Base-by-base conservation (phyloP, 2,329 filamentous ascomycete genomes). In the Pyricularia grisea region DNA sequence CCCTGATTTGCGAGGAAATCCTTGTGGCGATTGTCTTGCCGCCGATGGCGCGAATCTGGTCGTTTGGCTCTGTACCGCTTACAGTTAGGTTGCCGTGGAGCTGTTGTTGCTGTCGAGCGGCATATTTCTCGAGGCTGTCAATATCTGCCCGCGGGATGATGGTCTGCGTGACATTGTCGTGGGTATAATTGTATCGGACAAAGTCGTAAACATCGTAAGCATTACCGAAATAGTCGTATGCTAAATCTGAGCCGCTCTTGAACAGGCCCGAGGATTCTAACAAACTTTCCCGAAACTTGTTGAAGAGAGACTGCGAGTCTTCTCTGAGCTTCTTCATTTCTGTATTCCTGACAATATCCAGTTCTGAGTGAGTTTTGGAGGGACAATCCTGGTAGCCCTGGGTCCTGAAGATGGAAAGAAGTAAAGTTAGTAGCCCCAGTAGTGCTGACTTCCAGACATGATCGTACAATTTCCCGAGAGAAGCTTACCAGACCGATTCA, bases 101-200 rank as follows among this genome's bases (percentile, higher is more conserved):
- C 68, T 77, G 74, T 75, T 84, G 90, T 79, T 95, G 88, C 75
- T 93, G 87, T 23, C 79, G 79, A 71, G 89, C 85, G 67, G 93
- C 93, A 27, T 94, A 84, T 4, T 79, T 81, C 69, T 82, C 81
- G 50, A 94, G 83, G 70, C 86, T 81, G 66, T 76, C 74, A 50
- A 91, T 80, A 25, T 84, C 81, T 12, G 77, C 78, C 14, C 74
- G 71, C 61, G 72, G 67, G 2, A 91, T 75, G 30, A 75, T 74
- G 9, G 83, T 77, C 0, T 81, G 81, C 50, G 77, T 73, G 70
- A 10, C 3, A 31, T 60, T 60, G 14, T 87, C 84, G 76, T 88
- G 85, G 11, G 76, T 78, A 73, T 83, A 83, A 72, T 82, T 77
- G 74, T 86, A 88, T n/a, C 78, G 76, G 23, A 86, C 85, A 66